Conservation (phyloP, 345 rosid species). For the Eucalyptus globulus region DNA sequence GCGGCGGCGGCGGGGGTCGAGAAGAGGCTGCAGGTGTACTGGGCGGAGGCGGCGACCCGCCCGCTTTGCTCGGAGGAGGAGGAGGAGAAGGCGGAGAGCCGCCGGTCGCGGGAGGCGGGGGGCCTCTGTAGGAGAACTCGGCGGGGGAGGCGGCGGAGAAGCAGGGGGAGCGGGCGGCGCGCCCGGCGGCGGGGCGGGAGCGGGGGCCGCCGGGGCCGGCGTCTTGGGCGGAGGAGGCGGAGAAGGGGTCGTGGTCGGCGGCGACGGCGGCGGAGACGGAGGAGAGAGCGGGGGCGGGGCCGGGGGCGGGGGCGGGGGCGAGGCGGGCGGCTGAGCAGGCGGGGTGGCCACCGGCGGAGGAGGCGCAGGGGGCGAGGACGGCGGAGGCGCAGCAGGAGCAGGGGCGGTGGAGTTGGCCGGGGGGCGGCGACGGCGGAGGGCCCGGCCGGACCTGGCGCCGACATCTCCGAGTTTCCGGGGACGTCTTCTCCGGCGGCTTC, state of each 20-base stretch:
- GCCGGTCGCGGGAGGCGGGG: background rate
- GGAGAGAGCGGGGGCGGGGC: background rate
- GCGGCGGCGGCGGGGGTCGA: conserved; percentile 10
- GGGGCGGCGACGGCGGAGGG: conserved; percentile 1
- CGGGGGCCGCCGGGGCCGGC: conserved; percentile 5
- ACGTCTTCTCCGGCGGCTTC: background rate
- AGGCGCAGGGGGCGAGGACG: conserved; percentile 4
- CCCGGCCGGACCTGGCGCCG: conserved; percentile 30
- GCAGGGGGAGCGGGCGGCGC: background rate
- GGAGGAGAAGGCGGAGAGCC: background rate
- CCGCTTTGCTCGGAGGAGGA: background rate
- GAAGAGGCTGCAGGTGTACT: background rate
- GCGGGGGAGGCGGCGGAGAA: conserved; percentile 17
- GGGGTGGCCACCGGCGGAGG: background rate
- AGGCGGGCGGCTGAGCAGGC: background rate
- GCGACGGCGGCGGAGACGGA: conserved; percentile 26
- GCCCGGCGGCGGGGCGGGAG: conserved; percentile 12
- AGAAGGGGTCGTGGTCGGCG: conserved; percentile 15
- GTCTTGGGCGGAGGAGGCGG: conserved; percentile 21
- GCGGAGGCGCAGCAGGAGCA: conserved; percentile 7
- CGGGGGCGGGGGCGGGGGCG: background rate
- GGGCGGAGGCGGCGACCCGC: conserved; percentile 1
- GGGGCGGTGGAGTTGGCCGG: conserved; percentile 5
- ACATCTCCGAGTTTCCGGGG: conserved; percentile 8
- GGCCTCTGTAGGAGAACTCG: conserved; percentile 3